A percentile compares a stretch with the other conserved stretches of the same genome.
Evolutionary conservation across 179 eudicot genomes (phyloP).

Genomic region (Vitellaria paradoxa): DNA sequence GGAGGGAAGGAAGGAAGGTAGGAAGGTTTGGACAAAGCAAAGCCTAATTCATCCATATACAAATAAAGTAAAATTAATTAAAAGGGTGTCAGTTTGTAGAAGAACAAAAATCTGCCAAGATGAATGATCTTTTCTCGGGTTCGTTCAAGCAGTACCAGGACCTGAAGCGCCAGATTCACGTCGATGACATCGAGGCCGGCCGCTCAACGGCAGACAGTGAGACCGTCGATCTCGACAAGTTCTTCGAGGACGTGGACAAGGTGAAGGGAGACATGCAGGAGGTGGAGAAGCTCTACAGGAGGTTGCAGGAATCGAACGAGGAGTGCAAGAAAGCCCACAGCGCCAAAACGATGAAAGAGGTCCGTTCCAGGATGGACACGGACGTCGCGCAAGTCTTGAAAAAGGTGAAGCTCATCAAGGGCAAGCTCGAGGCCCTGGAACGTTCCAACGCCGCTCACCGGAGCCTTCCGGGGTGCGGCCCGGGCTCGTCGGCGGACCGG

Average conservation of each 20-base stretch:
- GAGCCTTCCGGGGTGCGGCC: constrained; percentile 44
- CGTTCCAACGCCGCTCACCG: constrained; percentile 51
- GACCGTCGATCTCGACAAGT: constrained; percentile 38
- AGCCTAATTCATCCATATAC: not conserved
- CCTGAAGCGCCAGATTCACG: constrained; percentile 22
- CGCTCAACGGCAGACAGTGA: constrained; percentile 6
- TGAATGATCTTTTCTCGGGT: constrained; percentile 77
- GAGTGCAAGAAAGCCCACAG: constrained; percentile 46
- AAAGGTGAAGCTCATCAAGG: constrained; percentile 46
- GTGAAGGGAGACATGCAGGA: constrained; percentile 50
- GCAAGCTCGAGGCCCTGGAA: constrained; percentile 52
- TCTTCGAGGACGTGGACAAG: constrained; percentile 55
- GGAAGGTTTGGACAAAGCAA: constrained; percentile 8
- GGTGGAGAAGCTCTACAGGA: constrained; percentile 46
- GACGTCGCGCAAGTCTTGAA: constrained; percentile 53
- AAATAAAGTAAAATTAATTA: too few relatives aligned
- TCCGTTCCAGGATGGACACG: constrained; percentile 49
- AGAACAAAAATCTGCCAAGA: constrained; percentile 24
- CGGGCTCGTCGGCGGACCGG: constrained; percentile 52
- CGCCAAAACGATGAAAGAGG: constrained; percentile 47
- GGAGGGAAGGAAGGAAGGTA: constrained; percentile 24
- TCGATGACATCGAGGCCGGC: constrained; percentile 23
- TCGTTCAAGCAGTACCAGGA: constrained; percentile 61
- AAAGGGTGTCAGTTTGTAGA: not conserved
- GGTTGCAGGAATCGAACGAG: constrained; percentile 51